Conservation (phyloP, 495 filamentous ascomycete species). For the Penicillium macrosclerotiorum region DNA sequence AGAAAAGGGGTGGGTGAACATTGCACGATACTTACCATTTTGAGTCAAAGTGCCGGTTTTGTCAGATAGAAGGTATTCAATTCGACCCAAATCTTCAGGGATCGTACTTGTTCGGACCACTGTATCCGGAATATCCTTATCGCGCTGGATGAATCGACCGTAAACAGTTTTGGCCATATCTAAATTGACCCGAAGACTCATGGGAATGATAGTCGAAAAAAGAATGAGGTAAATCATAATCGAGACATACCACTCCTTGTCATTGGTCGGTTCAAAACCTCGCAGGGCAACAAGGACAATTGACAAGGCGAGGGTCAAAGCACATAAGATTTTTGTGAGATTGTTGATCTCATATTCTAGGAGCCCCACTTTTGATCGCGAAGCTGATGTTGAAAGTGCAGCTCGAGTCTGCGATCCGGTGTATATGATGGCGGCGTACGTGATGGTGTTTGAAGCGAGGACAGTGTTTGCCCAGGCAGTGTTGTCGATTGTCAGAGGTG, state of each 20-base stretch:
- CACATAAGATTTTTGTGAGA: slow-evolving; percentile 94
- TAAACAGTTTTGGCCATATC: slow-evolving; percentile 97
- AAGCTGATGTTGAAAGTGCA: slow-evolving; percentile 86
- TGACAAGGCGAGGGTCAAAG: slow-evolving; percentile 80
- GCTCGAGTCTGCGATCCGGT: slow-evolving; percentile 94
- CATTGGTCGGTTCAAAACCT: slow-evolving; percentile 66
- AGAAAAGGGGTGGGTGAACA: not conserved
- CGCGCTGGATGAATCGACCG: slow-evolving; percentile 90
- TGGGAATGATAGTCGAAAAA: slow-evolving; percentile 98
- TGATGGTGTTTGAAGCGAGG: slow-evolving; percentile 85
- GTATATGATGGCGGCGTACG: slow-evolving; percentile 86
- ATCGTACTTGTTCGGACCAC: slow-evolving; percentile 97
- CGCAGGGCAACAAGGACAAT: slow-evolving; percentile 87
- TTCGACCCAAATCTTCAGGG: slow-evolving; percentile 90
- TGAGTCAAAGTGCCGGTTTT: slow-evolving; percentile 97
- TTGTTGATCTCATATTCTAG: slow-evolving; percentile 97
- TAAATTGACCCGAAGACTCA: slow-evolving; percentile 92
- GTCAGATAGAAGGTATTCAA: slow-evolving; percentile 95
- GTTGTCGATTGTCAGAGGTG: slow-evolving; percentile 88
- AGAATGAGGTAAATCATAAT: slow-evolving; percentile 95
- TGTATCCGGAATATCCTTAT: slow-evolving; percentile 83
- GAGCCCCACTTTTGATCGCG: slow-evolving; percentile 87
- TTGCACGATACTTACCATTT: slow-evolving; percentile 65
- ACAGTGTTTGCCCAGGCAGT: slow-evolving; percentile 99
- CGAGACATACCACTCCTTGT: slow-evolving; percentile 81